These are phyloP conservation scores for Cercis canadensis DNA, from an alignment of 306 rosid species.

Conservation along the genomic window DNA sequence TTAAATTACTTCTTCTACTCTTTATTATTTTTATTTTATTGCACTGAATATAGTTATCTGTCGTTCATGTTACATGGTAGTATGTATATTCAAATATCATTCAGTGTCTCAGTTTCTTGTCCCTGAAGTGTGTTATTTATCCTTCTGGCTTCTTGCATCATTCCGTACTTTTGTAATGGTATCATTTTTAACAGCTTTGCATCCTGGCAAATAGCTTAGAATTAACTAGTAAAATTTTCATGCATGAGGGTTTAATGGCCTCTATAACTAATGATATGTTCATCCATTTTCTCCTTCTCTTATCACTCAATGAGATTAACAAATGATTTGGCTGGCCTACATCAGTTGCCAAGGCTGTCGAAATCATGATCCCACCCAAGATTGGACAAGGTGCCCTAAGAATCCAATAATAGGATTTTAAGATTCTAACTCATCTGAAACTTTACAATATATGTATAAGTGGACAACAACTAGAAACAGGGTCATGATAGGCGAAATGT, in stretches of 20 bases:
- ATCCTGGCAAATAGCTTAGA: too few relatives aligned
- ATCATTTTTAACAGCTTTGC: too few relatives aligned
- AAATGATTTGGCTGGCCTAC: constrained; percentile 23
- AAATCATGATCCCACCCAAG: constrained; percentile 5
- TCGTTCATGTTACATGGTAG: constrained; percentile 12
- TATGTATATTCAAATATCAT: background rate
- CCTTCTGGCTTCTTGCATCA: constrained; percentile 25
- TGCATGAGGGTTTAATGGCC: too few relatives aligned
- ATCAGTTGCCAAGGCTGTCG: constrained; percentile 15
- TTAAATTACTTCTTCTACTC: background rate
- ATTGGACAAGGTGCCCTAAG: background rate
- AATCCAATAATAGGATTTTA: background rate
- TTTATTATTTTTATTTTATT: background rate
- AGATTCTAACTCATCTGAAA: background rate
- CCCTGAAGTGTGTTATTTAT: constrained; percentile 5
- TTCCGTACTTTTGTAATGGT: too few relatives aligned
- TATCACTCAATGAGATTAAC: background rate
- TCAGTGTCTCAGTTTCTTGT: background rate
- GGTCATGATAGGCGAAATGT: background rate
- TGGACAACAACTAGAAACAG: background rate
- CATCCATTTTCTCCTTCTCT: constrained; percentile 9
- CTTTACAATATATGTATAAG: background rate
- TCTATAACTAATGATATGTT: too few relatives aligned
- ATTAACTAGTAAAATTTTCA: too few relatives aligned
- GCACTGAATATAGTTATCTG: background rate